These are phyloP conservation scores for Hypholoma fasciculare DNA, from an alignment of 768 basidiomycete genomes.

Conservation along the genomic window DNA sequence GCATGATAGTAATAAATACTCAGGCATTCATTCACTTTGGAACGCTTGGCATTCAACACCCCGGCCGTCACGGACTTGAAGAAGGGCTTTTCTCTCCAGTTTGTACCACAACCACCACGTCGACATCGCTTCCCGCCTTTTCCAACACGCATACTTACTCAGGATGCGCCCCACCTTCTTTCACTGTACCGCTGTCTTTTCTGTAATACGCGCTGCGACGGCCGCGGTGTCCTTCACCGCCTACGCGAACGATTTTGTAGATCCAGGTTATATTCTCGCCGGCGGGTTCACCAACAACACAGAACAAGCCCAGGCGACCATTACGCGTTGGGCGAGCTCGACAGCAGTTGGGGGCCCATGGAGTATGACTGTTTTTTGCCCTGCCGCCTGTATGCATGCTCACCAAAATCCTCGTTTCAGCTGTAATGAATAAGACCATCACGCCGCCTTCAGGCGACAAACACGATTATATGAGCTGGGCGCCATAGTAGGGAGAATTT, in stretches of 20 bases:
- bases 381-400: background rate
- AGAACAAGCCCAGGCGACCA: constrained; percentile 43
- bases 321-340: constrained; percentile 46
- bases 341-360: constrained; percentile 49
- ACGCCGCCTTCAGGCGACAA: constrained; percentile 51
- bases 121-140: background rate
- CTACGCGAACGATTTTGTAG: constrained; percentile 58
- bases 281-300: constrained; percentile 43
- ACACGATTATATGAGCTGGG: constrained; percentile 71
- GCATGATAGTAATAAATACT: too few species aligned
- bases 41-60: too few species aligned
- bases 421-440: constrained; percentile 48
- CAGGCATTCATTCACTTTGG: too few species aligned
- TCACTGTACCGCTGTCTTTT: constrained; percentile 17
- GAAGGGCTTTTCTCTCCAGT: background rate
- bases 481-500: constrained; percentile 54
- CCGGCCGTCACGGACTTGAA: background rate
- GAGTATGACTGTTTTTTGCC: constrained; percentile 37
- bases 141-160: constrained; percentile 16
- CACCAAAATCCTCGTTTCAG: constrained; percentile 23
- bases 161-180: constrained; percentile 31
- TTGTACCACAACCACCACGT: constrained; percentile 3
- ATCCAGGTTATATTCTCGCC: constrained; percentile 48
- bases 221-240: constrained; percentile 31
- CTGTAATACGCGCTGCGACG: constrained; percentile 17